phyloP scores from a whole-genome alignment of 1,139 yeast genomes.

The Citeromyces hawaiiensis region DNA sequence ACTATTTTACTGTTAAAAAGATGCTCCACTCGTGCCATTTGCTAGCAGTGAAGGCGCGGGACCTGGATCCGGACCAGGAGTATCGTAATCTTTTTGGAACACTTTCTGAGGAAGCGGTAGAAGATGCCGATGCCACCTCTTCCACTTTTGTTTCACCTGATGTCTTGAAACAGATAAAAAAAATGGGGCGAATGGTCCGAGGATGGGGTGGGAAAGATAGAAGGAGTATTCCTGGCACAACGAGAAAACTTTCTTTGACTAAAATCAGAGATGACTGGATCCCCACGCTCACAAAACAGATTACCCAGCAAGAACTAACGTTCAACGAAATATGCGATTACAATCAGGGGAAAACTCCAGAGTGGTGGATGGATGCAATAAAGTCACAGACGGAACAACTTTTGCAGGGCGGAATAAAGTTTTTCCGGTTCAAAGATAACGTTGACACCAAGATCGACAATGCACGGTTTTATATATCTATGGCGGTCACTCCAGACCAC shows the following conservation, averaged over 20 bases:
- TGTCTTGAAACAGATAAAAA: slow-evolving; percentile 47
- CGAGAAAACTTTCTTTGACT: slow-evolving; percentile 53
- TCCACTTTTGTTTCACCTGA: slow-evolving; percentile 53
- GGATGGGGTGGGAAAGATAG: slow-evolving; percentile 83
- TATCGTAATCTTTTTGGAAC: slow-evolving; percentile 64
- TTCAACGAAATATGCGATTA: slow-evolving; percentile 15
- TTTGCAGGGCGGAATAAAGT: slow-evolving; percentile 33
- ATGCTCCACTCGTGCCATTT: slow-evolving; percentile 24
- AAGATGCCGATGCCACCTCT: slow-evolving; percentile 58
- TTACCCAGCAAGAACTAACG: slow-evolving; percentile 45
- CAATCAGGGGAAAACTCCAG: slow-evolving; percentile 20
- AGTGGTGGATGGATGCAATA: slow-evolving; percentile 34
- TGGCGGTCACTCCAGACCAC: slow-evolving; percentile 60
- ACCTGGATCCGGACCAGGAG: slow-evolving; percentile 73
- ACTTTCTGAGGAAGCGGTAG: slow-evolving; percentile 51
- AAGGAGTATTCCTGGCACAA: slow-evolving; percentile 58
- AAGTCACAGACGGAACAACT: slow-evolving; percentile 31
- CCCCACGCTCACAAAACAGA: slow-evolving; percentile 54
- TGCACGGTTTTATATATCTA: slow-evolving; percentile 52
- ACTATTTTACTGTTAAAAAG: slow-evolving; percentile 29
- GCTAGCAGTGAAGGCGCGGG: slow-evolving; percentile 33
- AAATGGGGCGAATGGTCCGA: slow-evolving; percentile 46
- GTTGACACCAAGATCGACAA: slow-evolving; percentile 32
- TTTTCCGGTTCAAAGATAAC: slow-evolving; percentile 37
- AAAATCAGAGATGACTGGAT: slow-evolving; percentile 74